Evolutionary conservation across 495 filamentous ascomycete genomes (phyloP), one percentile per base, ranked within the genome.

Genomic region (Neurospora sp.): DNA sequence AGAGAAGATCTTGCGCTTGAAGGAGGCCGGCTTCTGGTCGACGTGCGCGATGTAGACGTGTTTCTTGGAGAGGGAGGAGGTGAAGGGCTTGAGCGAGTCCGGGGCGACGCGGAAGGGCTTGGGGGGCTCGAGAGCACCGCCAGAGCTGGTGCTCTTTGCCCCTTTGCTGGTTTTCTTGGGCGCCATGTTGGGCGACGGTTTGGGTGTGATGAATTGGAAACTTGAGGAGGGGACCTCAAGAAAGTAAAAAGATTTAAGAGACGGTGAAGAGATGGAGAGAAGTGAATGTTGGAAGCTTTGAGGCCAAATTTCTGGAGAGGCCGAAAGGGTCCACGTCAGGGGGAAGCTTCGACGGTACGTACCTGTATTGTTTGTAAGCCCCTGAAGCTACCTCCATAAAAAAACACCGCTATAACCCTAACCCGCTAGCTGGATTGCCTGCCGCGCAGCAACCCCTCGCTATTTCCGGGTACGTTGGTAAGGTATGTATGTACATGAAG

Each of bases 11-110:
- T 92, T 90, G 74, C 85, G 86, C 82, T 96, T 97, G 84, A 92
- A 88, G 39, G 84, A 83, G 35, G 75, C 76, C 0, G 87, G 87
- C 54, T 90, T 88, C 44, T 77, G 83, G 85, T 97, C 93, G 83
- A 95, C 83, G 84, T 94, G 92, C 37, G 89, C 84, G 75, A 97
- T 88, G 86, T 97, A 96, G 79, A 95, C 85, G 79, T 92, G 87
- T 31, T 85, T 77, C 37, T 84, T 81, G 75, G 88, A 84, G 75
- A 95, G 87, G 27, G 84, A 87, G 44, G 84, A 74, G 78, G 90
- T 84, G 81, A 95, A 88, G 23, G 90, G 87, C 16, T 84, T 71
- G 46, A 94, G 86, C 27, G 82, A 78, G 31, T 85, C 71, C 4
- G 92, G 88, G 0, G 89, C 88, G 74, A 82, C 82, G 66, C 83